A percentile compares a stretch with the other conserved stretches of the same genome.
These are phyloP conservation scores for Fusarium sacchari DNA, from an alignment of 2,329 filamentous ascomycete genomes.

Conservation along the genomic window DNA sequence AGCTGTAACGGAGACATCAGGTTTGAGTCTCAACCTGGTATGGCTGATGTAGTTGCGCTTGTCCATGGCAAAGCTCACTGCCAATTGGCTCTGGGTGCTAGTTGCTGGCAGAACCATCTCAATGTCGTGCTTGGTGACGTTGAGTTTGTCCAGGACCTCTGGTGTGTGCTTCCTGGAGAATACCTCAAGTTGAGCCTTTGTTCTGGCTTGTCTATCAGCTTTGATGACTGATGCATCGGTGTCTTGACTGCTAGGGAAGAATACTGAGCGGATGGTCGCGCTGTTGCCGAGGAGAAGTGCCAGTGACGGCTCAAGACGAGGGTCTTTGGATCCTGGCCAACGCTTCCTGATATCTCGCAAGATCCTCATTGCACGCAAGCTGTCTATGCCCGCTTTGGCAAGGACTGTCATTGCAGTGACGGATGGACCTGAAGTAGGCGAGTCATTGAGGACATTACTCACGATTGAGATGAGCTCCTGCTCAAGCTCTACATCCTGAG, in stretches of 20 bases:
- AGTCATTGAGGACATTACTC: not conserved
- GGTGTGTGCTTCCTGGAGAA: not conserved
- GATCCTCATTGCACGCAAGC: slow-evolving; percentile 19
- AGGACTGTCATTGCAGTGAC: not conserved
- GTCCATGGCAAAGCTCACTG: slow-evolving; percentile 20
- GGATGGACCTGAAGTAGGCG: accelerated
- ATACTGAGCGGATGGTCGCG: not conserved
- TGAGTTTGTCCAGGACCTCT: not conserved
- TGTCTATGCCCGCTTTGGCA: slow-evolving; percentile 4
- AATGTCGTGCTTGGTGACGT: not conserved
- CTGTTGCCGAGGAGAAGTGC: not conserved
- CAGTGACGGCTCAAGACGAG: slow-evolving; percentile 1
- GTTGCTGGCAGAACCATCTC: slow-evolving; percentile 11
- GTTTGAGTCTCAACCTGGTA: not conserved
- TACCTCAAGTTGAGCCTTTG: not conserved
- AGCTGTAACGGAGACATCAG: accelerated
- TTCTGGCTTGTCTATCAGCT: not conserved
- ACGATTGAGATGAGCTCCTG: not conserved
- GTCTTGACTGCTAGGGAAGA: not conserved
- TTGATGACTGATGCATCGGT: accelerated
- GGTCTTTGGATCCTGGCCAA: not conserved
- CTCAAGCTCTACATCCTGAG: not conserved
- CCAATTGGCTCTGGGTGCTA: slow-evolving; percentile 17
- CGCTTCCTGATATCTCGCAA: slow-evolving; percentile 10
- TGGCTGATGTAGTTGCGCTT: slow-evolving; percentile 23